Evolutionary conservation across 345 rosid genomes (phyloP).

Genomic region (Citrus mangshanensis): DNA sequence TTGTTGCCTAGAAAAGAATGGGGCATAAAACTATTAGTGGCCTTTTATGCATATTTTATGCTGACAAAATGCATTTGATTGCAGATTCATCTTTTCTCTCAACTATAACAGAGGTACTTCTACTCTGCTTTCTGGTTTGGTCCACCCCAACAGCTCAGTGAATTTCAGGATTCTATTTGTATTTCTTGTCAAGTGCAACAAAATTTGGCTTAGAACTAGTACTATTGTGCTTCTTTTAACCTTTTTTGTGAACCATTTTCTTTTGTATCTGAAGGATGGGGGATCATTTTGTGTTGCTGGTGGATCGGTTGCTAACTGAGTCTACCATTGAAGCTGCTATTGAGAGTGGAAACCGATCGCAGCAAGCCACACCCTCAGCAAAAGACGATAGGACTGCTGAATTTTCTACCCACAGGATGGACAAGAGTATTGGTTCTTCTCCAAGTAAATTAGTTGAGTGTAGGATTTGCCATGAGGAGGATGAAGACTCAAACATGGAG

Average conservation of each 20-base stretch:
- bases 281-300: constrained; percentile 64
- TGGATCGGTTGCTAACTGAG: constrained; percentile 52
- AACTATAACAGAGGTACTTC: not conserved
- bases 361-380: constrained; percentile 13
- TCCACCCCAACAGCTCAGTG: not conserved
- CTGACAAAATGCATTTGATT: constrained; percentile 6
- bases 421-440: constrained; percentile 29
- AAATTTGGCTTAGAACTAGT: not conserved
- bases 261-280: constrained; percentile 50
- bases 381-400: constrained; percentile 22
- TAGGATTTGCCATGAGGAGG: constrained; percentile 94
- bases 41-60: not conserved
- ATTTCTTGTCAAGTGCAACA: not conserved
- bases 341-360: constrained; percentile 21
- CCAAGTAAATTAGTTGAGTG: constrained; percentile 50
- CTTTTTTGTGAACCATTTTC: not conserved
- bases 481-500: constrained; percentile 69
- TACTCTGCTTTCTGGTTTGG: constrained; percentile 1
- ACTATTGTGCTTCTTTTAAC: not conserved
- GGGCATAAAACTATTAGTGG: not conserved
- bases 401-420: constrained; percentile 30
- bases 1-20: not conserved
- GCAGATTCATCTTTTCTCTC: constrained; percentile 10
- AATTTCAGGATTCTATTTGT: not conserved
- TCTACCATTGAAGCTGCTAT: constrained; percentile 46